Base-by-base conservation (phyloP, 2,329 filamentous ascomycete genomes). In the Leptoxyphium fumago region DNA sequence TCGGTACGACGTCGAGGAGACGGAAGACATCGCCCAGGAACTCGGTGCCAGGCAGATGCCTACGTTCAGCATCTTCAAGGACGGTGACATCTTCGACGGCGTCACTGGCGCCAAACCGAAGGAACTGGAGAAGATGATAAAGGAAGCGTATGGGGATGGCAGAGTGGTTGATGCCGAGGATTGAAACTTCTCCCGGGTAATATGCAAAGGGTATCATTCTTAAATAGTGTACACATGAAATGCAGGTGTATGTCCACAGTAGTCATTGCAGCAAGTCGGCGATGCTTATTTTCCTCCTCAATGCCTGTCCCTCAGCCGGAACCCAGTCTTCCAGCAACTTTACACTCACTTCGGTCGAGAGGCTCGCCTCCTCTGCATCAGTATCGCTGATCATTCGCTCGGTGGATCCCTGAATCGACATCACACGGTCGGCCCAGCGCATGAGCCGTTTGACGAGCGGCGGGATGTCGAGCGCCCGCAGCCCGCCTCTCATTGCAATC, bases 401-500 rank as follows among this genome's bases (percentile, higher is more conserved):
- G 7, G 57, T 61, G 10, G 51, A 52, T 28, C 50, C 54, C 29
- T 58, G 55, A 8, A 58, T 58, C 5, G 57, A 49, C 57, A 61
- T 60, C 38, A 60, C 53, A 32, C 48, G 45, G 43, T 60, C 58
- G 6, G 54, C 46, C 56, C 54, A 58, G 15, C 57, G 50, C 58
- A 61, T 61, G 14, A 59, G 46, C 17, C 57, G 48, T 46, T 58
- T 60, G 26, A 60, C 55, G 18, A 61, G 47, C 21, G 54, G 52
- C 11, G 58, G 58, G 28, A 60, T 55, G 7, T 53, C 47, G 14
- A 61, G 40, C 10, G 46, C 49, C 18, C 45, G 41, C 52, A 60
- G 57, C 10, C 58, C 58, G 21, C 58, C 58, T 14, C 58, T 51
- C 48, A 60, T 53, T 17, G 52, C 51, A 2, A 61, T 56, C 58